Base-by-base conservation (phyloP, 345 rosid genomes). In the Pseudoturritis turrita region DNA sequence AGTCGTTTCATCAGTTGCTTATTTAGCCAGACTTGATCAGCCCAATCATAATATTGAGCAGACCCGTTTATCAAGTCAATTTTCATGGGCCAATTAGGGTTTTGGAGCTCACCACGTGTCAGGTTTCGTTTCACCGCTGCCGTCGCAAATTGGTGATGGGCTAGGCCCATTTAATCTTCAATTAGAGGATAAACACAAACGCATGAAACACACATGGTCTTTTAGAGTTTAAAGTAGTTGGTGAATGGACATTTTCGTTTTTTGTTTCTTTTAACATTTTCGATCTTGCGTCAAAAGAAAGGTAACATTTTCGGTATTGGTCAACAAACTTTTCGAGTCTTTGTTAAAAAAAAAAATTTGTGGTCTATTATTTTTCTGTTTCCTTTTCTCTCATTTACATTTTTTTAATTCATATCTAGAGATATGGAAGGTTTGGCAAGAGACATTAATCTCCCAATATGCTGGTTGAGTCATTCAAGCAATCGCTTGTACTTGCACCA, bases 401-500 rank as follows among this genome's bases (percentile, higher is more conserved):
- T 25, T 25, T n/a, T n/a, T n/a, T n/a, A n/a, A n/a, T n/a, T n/a
- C n/a, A n/a, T n/a, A n/a, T n/a, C n/a, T n/a, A n/a, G n/a, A n/a
- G n/a, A n/a, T n/a, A n/a, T n/a, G n/a, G n/a, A 46, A 15, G 13
- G 8, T 22, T 53, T 47, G 60, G 12, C 21, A 47, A 60, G 21
- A 6, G 13, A 41, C 62, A 40, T 28, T 1, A 28, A 28, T 28
- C 31, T 28, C 31, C 31, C 4, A 28, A 5, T 33, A 53, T 37
- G 17, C 19, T 25, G 43, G 23, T 26, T 14, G 9, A 46, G 6
- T 76, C 76, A 90, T 52, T 87, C 89, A 28, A 95, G 81, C 73
- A 95, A 74, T 15, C 96, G 83, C 83, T 84, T 89, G 84, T 88
- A 74, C 81, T 83, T 95, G 50, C 84, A 89, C 96, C 96, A 91